Percentiles rank a stretch among this genome's conserved stretches.
Conservation (phyloP, 768 basidiomycete species). For the Dioszegia aurantiaca region DNA sequence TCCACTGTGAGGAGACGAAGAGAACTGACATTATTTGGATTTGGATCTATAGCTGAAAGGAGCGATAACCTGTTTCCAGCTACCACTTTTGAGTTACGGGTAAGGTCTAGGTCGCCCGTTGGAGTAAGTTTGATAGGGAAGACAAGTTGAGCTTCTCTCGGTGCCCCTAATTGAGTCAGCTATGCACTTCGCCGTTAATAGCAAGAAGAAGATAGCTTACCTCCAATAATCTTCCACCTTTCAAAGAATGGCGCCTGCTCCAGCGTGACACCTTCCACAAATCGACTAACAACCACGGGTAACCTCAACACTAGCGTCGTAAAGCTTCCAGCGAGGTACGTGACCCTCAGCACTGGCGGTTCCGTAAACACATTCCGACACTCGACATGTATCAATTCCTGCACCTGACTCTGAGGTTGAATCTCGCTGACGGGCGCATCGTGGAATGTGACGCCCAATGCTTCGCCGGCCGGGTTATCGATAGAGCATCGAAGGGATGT, state of each 20-base stretch:
- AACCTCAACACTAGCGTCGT: constrained; percentile 73
- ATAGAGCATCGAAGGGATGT: constrained; percentile 85
- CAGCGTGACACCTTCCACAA: constrained; percentile 88
- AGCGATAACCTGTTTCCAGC: constrained; percentile 73
- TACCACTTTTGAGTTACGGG: constrained; percentile 71
- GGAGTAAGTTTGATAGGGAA: constrained; percentile 73
- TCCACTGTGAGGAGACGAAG: too few species aligned
- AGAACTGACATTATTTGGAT: constrained; percentile 67
- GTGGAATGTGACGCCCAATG: constrained; percentile 76
- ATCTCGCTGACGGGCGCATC: constrained; percentile 85
- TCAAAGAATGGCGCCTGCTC: constrained; percentile 87
- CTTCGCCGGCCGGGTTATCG: constrained; percentile 66
- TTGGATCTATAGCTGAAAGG: constrained; percentile 83
- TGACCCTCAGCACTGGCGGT: constrained; percentile 73
- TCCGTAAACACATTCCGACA: constrained; percentile 77
- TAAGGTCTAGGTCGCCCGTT: constrained; percentile 68
- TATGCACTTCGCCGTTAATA: not conserved
- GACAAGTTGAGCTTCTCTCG: constrained; percentile 82
- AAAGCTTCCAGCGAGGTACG: constrained; percentile 66
- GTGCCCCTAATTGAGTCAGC: constrained; percentile 59
- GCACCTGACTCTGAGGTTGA: constrained; percentile 77
- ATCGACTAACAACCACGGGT: constrained; percentile 84
- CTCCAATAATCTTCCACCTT: constrained; percentile 95
- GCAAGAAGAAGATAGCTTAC: constrained; percentile 25
- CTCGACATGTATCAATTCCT: constrained; percentile 89